Conservation (phyloP, 306 rosid species). For the Casuarina equisetifolia region DNA sequence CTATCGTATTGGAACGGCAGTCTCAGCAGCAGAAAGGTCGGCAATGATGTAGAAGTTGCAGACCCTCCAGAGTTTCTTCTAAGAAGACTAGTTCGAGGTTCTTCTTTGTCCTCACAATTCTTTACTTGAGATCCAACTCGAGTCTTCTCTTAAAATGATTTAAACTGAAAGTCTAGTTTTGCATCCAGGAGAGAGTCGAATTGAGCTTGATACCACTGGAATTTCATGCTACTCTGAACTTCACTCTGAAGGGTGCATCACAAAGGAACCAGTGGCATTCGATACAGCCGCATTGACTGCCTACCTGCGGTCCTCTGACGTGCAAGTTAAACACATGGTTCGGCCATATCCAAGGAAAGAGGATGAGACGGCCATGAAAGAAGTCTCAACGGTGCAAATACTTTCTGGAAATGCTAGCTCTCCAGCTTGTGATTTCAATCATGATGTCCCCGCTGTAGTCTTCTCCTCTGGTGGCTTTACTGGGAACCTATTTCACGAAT, state of each 20-base stretch:
- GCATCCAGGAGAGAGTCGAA: conserved; percentile 29
- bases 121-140: neutral
- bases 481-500: conserved; percentile 5
- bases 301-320: conserved; percentile 21
- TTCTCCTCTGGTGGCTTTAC: too few relatives aligned
- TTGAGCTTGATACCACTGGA: conserved; percentile 24
- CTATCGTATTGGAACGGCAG: conserved; percentile 1
- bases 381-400: conserved; percentile 22
- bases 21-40: conserved; percentile 1
- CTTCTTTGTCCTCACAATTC: neutral
- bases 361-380: conserved; percentile 26
- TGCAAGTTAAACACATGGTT: conserved; percentile 12
- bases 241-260: conserved; percentile 30
- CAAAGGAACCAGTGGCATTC: conserved; percentile 23
- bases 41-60: neutral
- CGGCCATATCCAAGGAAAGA: conserved; percentile 39
- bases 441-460: conserved; percentile 5
- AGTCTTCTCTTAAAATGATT: neutral
- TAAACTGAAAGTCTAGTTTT: neutral
- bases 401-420: conserved; percentile 2
- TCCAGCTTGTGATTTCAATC: conserved; percentile 30
- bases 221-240: conserved; percentile 37
- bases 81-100: conserved; percentile 40
- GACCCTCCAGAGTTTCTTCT: conserved; percentile 19
- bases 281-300: conserved; percentile 18